Conservation (phyloP, 257 asterid genomes). For the Perilla frutescens region DNA sequence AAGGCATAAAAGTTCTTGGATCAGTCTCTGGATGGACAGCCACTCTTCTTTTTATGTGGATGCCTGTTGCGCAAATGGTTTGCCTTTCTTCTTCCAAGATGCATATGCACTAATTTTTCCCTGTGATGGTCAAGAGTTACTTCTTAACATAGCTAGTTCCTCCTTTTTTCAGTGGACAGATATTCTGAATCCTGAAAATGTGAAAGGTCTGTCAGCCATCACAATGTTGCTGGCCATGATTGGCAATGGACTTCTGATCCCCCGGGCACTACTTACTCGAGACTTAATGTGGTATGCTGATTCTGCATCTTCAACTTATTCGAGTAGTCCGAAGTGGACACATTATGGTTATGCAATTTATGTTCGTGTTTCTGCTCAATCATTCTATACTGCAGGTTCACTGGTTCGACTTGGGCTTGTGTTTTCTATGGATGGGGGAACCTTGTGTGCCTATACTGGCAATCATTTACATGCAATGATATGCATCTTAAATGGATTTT, state of each 20-base stretch:
- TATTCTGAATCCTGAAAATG: slow-evolving; percentile 81
- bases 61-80: slow-evolving; percentile 96
- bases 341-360: neutral
- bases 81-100: slow-evolving; percentile 14
- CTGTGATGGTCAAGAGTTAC: slow-evolving; percentile 27
- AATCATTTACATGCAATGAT: slow-evolving; percentile 18
- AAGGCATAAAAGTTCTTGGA: slow-evolving; percentile 67
- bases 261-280: slow-evolving; percentile 90
- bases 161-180: slow-evolving; percentile 73
- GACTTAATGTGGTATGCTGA: slow-evolving; percentile 87
- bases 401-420: slow-evolving; percentile 87
- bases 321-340: neutral
- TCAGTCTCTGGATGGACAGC: slow-evolving; percentile 93
- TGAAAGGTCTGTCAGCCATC: slow-evolving; percentile 85
- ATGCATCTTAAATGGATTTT: neutral
- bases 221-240: slow-evolving; percentile 96
- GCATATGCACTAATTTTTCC: neutral
- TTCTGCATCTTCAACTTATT: neutral
- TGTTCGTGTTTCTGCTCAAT: too few species aligned
- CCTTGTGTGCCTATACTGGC: slow-evolving; percentile 87
- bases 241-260: slow-evolving; percentile 93
- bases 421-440: slow-evolving; percentile 96
- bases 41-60: slow-evolving; percentile 99
- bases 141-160: slow-evolving; percentile 15
- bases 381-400: slow-evolving; percentile 63